Percentiles rank a stretch among this genome's conserved stretches.
These are phyloP conservation scores for Chlorella vulgaris DNA, from an alignment of 139 green algal genomes.

Conservation along the genomic window DNA sequence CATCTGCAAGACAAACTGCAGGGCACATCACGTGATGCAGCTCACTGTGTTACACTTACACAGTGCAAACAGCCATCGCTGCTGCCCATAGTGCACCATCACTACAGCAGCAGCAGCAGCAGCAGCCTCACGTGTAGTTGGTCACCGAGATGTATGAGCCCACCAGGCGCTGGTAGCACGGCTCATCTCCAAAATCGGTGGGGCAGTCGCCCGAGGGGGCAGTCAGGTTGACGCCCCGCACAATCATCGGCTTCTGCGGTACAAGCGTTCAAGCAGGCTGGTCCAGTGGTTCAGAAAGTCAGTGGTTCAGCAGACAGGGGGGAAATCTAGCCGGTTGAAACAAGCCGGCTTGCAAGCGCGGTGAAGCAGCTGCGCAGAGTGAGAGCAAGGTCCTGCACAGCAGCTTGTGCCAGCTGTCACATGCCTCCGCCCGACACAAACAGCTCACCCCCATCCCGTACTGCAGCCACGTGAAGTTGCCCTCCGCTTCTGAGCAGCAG, in stretches of 20 bases:
- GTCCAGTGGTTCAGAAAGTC: background rate
- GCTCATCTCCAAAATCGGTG: background rate
- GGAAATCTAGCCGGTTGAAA: background rate
- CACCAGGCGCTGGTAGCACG: background rate
- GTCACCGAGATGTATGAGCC: background rate
- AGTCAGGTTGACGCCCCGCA: constrained; percentile 4
- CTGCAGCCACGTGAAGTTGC: background rate
- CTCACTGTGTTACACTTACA: no score
- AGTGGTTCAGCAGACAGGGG: background rate
- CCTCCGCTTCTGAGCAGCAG: background rate
- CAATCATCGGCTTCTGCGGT: background rate
- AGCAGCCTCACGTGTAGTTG: constrained; percentile 8
- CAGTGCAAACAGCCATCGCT: no score
- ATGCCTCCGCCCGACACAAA: no score
- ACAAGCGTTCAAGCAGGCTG: background rate
- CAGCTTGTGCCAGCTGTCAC: no score
- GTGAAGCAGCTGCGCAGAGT: background rate
- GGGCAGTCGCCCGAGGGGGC: constrained; percentile 4
- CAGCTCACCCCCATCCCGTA: constrained; percentile 13
- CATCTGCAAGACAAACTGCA: no score
- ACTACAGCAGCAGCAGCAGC: no score
- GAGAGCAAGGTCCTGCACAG: no score
- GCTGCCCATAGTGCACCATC: no score
- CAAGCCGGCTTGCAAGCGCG: background rate
- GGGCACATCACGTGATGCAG: no score